Percentiles rank a stretch among this genome's conserved stretches.
Conservation (phyloP, 2,329 filamentous ascomycete species). For the Teratosphaeria gauchensis region DNA sequence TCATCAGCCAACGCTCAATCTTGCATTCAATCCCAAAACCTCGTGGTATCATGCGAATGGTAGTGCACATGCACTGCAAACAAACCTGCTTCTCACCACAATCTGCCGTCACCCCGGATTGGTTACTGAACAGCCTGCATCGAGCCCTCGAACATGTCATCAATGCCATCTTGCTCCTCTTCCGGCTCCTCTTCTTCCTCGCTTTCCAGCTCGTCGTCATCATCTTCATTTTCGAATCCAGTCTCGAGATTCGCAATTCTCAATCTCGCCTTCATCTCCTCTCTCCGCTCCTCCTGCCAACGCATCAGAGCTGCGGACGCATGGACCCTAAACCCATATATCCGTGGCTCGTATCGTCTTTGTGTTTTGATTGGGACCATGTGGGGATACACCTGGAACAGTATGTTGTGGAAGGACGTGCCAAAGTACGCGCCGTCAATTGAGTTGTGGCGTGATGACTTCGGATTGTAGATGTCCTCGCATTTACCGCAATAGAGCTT, state of each 20-base stretch:
- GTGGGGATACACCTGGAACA: constrained; percentile 95
- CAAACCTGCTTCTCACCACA: not conserved
- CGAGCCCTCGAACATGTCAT: constrained; percentile 32
- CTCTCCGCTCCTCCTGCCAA: constrained; percentile 77
- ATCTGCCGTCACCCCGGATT: not conserved
- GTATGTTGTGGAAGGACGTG: constrained; percentile 95
- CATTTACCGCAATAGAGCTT: constrained; percentile 96
- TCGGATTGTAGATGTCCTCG: constrained; percentile 98
- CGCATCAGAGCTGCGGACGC: constrained; percentile 75
- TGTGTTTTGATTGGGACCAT: constrained; percentile 78
- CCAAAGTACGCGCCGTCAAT: constrained; percentile 99
- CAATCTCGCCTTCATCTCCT: constrained; percentile 72
- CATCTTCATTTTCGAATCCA: constrained; percentile 64
- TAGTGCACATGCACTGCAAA: not conserved
- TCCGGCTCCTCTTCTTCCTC: constrained; percentile 51
- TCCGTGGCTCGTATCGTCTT: constrained; percentile 76
- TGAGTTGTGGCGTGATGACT: constrained; percentile 86
- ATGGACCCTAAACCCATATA: constrained; percentile 95
- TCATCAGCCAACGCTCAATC: not conserved
- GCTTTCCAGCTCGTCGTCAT: constrained; percentile 49
- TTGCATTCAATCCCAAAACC: not conserved
- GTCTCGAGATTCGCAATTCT: constrained; percentile 60
- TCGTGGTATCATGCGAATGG: not conserved
- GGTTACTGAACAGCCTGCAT: constrained; percentile 8
- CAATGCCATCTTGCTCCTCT: constrained; percentile 46